phyloP scores from a whole-genome alignment of 352 stramenopile genomes.

The Blastocystis sp. region DNA sequence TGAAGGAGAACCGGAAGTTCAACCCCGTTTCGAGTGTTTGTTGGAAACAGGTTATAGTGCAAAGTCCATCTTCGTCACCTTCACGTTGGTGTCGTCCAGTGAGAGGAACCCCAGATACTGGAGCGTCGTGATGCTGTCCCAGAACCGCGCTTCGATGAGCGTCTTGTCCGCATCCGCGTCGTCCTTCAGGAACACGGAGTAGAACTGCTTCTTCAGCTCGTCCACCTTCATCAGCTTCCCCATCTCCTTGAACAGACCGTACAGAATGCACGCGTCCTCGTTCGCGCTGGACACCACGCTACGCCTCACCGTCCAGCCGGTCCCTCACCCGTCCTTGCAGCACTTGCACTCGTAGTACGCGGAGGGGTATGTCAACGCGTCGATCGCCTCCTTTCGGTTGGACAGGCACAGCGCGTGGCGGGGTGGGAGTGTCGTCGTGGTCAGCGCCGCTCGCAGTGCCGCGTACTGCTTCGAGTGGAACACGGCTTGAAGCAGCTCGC shows the following conservation, averaged over 20 bases:
- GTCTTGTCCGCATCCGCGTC: background rate
- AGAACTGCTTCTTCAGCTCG: constrained; percentile 43
- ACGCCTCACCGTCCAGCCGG: background rate
- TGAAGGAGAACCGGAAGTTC: constrained; percentile 57
- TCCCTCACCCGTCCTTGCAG: constrained; percentile 16
- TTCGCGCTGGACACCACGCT: background rate
- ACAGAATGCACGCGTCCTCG: constrained; percentile 15
- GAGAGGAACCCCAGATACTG: constrained; percentile 28
- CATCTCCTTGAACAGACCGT: constrained; percentile 20
- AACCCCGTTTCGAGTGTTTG: constrained; percentile 18
- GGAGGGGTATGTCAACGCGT: background rate
- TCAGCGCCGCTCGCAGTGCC: background rate
- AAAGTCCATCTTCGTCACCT: constrained; percentile 39
- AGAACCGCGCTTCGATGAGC: constrained; percentile 49
- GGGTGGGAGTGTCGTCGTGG: background rate
- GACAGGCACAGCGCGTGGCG: background rate
- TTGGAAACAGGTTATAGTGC: constrained; percentile 27
- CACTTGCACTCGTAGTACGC: background rate
- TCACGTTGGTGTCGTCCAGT: constrained; percentile 22
- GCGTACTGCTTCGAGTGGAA: background rate
- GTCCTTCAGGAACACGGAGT: constrained; percentile 18
- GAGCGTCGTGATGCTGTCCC: background rate
- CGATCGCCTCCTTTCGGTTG: constrained; percentile 6
- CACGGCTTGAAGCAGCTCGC: background rate
- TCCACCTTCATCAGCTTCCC: constrained; percentile 5